Evolutionary conservation across 306 rosid species (phyloP), one percentile per base, ranked within the genome.

Genomic region (Casuarina glauca): DNA sequence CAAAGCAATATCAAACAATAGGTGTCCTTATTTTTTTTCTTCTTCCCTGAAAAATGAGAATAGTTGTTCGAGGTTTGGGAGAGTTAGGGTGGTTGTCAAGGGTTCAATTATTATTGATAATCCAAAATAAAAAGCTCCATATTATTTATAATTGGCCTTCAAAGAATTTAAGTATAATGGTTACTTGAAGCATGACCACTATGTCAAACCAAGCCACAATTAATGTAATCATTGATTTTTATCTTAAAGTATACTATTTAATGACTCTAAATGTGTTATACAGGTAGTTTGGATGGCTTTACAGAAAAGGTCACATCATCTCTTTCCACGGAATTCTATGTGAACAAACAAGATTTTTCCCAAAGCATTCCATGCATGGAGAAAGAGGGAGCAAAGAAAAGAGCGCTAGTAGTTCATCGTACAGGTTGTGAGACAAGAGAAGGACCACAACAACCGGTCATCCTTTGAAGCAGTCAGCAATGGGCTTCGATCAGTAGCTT

Each of bases 241-340:
- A 49, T 60, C 68, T 67, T 45, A 46, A 63, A 50, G 75, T 53
- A 44, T 48, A 70, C 66, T 41, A 58, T 52, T 41, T 69, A 78
- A 78, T 58, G 67, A 70, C 76, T 62, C 72, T 80, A 75, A 74
- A 76, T 79, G 64, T 70, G 53, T 79, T 79, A 84, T 83, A 63
- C 78, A 91, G 97, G 90, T 60, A 67, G 55, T 71, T 81, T 78
- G 75, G 48, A 70, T 75, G 85, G 66, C 79, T 71, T 71, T 70
- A 89, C 79, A 75, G 70, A 81, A 73, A 89, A 86, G 74, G 74
- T 60, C 76, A 2, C 69, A 64, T 41, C 81, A 64, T 73, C 90
- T 86, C 83, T 69, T 48, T 52, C 90, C 63, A 4, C 85, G 32
- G 32, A 26, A 26, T 26, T 26, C 32, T 26, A 26, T 26, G 0